These are phyloP conservation scores for Trichosporon sp. DNA, from an alignment of 1,284 basidiomycete species.

Conservation along the genomic window DNA sequence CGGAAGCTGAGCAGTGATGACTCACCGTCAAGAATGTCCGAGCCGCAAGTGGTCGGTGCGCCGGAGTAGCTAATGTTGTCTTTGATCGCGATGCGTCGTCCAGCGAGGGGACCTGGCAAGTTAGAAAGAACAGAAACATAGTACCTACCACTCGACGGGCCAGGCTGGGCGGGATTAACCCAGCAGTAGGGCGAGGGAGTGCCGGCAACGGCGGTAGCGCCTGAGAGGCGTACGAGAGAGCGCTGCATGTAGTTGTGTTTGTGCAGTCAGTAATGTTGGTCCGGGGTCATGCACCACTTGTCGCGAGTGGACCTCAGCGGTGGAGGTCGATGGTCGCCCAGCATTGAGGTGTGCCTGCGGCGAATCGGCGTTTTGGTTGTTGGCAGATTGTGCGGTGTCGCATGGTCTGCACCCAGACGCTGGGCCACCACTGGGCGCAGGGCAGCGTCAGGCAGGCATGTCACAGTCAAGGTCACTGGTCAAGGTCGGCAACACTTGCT, in stretches of 20 bases:
- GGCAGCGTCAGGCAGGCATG: neutral
- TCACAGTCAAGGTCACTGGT: neutral
- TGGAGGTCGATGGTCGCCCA: neutral
- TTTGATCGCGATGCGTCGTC: conserved; percentile 68
- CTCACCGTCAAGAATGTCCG: conserved; percentile 69
- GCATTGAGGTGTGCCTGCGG: conserved; percentile 4
- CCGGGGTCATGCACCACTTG: neutral
- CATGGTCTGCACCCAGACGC: neutral
- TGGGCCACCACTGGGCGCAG: neutral
- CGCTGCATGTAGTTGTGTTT: neutral
- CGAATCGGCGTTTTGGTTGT: conserved; percentile 6
- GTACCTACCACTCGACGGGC: conserved; percentile 31
- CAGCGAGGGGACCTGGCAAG: conserved; percentile 39
- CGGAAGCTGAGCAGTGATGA: conserved; percentile 9
- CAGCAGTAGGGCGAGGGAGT: conserved; percentile 43
- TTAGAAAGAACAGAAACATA: neutral
- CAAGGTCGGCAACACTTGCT: neutral
- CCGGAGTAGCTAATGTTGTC: conserved; percentile 77
- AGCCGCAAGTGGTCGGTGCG: conserved; percentile 77
- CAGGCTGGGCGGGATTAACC: conserved; percentile 33
- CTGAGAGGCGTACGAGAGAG: conserved; percentile 19
- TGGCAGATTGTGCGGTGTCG: neutral
- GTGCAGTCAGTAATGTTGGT: neutral
- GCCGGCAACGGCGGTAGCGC: neutral
- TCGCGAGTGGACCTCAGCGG: conserved; percentile 11